Conservation (phyloP, 768 basidiomycete genomes). For the Mycena haematopus region DNA sequence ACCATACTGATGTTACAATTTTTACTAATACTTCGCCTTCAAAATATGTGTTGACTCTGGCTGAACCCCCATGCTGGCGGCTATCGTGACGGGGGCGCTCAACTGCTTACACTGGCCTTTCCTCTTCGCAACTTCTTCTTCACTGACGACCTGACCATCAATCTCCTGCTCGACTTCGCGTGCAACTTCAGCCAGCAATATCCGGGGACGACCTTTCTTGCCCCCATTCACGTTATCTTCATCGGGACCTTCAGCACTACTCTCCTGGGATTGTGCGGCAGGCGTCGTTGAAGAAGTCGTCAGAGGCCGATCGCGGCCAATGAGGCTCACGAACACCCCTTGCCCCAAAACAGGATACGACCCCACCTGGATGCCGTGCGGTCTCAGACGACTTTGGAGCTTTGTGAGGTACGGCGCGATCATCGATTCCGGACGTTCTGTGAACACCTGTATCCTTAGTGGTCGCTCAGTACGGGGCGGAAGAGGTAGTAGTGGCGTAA, state of each 20-base stretch:
- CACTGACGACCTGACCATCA: conserved; percentile 63
- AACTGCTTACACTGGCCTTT: conserved; percentile 37
- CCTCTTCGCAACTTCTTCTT: conserved; percentile 66
- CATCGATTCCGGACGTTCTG: conserved; percentile 81
- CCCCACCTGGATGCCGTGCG: conserved; percentile 82
- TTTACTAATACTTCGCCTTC: conserved; percentile 26
- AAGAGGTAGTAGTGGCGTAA: conserved; percentile 78
- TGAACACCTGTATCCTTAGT: conserved; percentile 82
- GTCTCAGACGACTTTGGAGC: conserved; percentile 74
- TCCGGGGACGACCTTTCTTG: conserved; percentile 55
- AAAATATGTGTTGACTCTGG: not conserved
- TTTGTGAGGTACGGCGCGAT: conserved; percentile 84
- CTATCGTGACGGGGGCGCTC: conserved; percentile 10
- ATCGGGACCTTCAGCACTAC: conserved; percentile 30
- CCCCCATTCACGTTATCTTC: conserved; percentile 31
- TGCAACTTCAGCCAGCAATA: conserved; percentile 60
- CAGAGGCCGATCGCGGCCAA: conserved; percentile 49
- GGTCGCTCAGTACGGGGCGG: conserved; percentile 79
- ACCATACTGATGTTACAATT: conserved; percentile 9
- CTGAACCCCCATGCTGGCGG: conserved; percentile 19
- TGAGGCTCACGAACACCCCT: conserved; percentile 76
- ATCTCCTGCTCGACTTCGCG: conserved; percentile 67
- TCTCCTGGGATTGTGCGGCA: not conserved
- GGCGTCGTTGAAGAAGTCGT: conserved; percentile 2
- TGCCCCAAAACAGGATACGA: conserved; percentile 71